Percentiles rank a stretch among this genome's conserved stretches.
phyloP scores from a whole-genome alignment of 441 rosid species.

The Pelargonium fulgidum region DNA sequence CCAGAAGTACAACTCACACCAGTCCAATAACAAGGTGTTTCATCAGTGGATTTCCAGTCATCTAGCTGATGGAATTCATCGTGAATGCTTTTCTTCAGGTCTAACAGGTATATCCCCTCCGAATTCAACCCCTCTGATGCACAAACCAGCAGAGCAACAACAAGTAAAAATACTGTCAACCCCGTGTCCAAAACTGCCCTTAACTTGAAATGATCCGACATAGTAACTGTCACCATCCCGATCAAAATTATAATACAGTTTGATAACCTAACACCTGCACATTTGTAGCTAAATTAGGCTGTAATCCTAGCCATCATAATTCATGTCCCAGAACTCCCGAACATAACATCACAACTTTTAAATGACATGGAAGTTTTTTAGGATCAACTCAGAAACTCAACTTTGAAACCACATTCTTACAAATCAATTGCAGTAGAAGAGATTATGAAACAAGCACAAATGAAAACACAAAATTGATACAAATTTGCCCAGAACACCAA shows the following conservation, averaged over 20 bases:
- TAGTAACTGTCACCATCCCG: constrained; percentile 22
- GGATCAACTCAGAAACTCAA: constrained; percentile 15
- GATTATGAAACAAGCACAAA: neutral
- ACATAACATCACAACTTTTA: neutral
- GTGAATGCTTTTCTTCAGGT: constrained; percentile 52
- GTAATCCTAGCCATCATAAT: constrained; percentile 18
- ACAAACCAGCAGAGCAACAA: constrained; percentile 37
- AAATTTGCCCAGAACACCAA: neutral
- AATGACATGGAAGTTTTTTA: constrained; percentile 7
- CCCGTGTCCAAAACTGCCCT: constrained; percentile 33
- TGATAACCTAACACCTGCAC: constrained; percentile 26
- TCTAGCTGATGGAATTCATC: constrained; percentile 47
- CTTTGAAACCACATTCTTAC: neutral
- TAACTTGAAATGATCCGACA: constrained; percentile 25
- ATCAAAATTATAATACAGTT: constrained; percentile 15
- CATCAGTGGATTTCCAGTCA: constrained; percentile 62
- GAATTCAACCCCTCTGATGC: constrained; percentile 52
- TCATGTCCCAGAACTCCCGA: neutral
- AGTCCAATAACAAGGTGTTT: constrained; percentile 71
- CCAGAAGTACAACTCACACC: constrained; percentile 75
- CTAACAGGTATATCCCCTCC: constrained; percentile 63
- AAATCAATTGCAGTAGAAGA: neutral
- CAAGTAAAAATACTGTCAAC: constrained; percentile 26
- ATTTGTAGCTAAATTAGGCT: constrained; percentile 13
- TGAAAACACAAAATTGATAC: neutral